Evolutionary conservation across 2,329 filamentous ascomycete genomes (phyloP).

Genomic region (Dryadomyces quercus-mongolicae): DNA sequence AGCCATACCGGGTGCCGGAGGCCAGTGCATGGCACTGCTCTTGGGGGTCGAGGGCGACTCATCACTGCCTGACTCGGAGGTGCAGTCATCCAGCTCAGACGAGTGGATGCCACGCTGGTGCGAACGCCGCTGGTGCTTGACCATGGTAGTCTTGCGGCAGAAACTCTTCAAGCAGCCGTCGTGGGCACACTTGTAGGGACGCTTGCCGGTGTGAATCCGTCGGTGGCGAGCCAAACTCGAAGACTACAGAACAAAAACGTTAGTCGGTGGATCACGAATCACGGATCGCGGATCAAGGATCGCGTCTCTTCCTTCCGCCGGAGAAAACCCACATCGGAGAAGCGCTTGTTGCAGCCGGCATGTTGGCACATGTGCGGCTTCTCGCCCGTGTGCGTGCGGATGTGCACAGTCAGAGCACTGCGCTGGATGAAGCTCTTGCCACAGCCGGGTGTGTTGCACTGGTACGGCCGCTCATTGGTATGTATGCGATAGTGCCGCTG

Average conservation of each 20-base stretch:
- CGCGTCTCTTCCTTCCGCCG: too few relatives aligned
- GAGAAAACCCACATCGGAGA: constrained; percentile 48
- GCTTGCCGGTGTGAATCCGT: constrained; percentile 53
- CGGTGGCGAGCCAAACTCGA: constrained; percentile 54
- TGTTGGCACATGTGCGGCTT: constrained; percentile 60
- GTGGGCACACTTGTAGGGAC: constrained; percentile 52
- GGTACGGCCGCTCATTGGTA: constrained; percentile 58
- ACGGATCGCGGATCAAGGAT: too few relatives aligned
- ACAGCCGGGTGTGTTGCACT: constrained; percentile 46
- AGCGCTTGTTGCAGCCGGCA: constrained; percentile 53
- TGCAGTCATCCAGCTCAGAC: constrained; percentile 42
- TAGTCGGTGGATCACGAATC: background rate
- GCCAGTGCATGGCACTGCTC: constrained; percentile 39
- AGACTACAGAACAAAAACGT: constrained; percentile 34
- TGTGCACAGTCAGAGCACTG: constrained; percentile 58
- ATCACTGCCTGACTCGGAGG: constrained; percentile 44
- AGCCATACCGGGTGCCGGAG: constrained; percentile 23
- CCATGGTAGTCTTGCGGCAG: constrained; percentile 61
- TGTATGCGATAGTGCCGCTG: constrained; percentile 61
- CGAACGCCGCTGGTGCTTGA: constrained; percentile 52
- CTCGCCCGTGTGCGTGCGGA: constrained; percentile 72
- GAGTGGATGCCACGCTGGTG: constrained; percentile 47
- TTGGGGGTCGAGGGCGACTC: constrained; percentile 48
- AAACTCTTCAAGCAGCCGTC: constrained; percentile 55
- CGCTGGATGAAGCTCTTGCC: constrained; percentile 62